Evolutionary conservation across 306 rosid genomes (phyloP).

Genomic region (Delonix regia): DNA sequence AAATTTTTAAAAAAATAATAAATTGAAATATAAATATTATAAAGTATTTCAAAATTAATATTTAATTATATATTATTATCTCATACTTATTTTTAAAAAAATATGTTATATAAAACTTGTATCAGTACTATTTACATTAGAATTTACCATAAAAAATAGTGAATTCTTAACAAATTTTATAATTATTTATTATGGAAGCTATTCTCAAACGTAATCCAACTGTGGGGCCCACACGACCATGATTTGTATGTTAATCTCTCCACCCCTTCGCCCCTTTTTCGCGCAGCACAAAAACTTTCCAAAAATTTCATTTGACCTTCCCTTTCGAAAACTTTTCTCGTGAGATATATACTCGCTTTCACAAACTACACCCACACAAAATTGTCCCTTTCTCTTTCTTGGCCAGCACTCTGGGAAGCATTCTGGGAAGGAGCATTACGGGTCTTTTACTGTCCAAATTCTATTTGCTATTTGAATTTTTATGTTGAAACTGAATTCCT

Average conservation of each 20-base stretch:
- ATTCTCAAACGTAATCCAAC: not conserved
- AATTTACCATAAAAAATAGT: no score
- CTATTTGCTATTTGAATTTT: conserved; percentile 44
- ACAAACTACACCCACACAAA: no score
- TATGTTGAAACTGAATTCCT: not conserved
- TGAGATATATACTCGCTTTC: not conserved
- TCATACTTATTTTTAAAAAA: no score
- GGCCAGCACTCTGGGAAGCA: not conserved
- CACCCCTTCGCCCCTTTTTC: conserved; percentile 3
- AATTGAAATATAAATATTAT: no score
- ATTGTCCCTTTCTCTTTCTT: not conserved
- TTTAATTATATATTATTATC: no score
- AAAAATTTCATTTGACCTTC: not conserved
- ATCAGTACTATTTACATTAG: no score
- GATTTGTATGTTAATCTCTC: not conserved
- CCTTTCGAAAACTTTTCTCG: not conserved
- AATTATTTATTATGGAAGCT: no score
- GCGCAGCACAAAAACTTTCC: not conserved
- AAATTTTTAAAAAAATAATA: no score
- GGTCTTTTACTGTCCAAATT: not conserved
- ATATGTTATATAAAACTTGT: no score
- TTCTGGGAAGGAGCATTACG: conserved; percentile 14
- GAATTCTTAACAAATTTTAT: no score
- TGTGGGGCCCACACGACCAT: not conserved
- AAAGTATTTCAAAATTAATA: no score